Evolutionary conservation across 805 yeast species (phyloP), one percentile per base, ranked within the genome.

Genomic region (Wickerhamomyces hampshirensis): DNA sequence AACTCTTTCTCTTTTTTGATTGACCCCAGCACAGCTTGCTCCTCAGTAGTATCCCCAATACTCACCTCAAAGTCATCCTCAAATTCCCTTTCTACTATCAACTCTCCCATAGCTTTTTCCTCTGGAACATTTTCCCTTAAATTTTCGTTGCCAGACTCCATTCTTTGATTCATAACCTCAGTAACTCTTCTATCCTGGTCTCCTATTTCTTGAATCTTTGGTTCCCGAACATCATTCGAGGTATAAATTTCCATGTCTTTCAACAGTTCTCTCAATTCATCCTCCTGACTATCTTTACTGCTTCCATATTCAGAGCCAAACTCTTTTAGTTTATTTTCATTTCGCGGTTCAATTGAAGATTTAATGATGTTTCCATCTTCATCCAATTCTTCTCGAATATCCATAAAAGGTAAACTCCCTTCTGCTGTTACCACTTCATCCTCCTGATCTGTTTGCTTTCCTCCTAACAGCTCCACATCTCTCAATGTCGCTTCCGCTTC

Each of bases 371-470:
- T 77, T 0, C 78, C 96, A n/a, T 84, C 79, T 1, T 85, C 96
- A 57, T 88, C 96, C 26, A 89, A 58, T 35, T 79, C 84, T 53
- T 88, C 97, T 35, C 79, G 68, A 16, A 89, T 89, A 39, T 88
- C 96, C 77, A 87, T 76, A 17, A 84, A 63, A 1, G 86, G 88
- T 2, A 79, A 49, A 1, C 68, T 76, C 12, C 72, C 78, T 4
- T 64, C 75, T 16, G 63, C 62, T 7, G 48, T 37, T 17, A 42
- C 38, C 12, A 43, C 42, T 24, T 27, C 23, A 18, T 13, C 21
- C 26, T 32, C 30, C 34, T 18, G 30, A 13, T 19, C 26, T 12
- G 18, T 11, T 28, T 33, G 33, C n/a, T 16, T 21, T 19, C 18
- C 17, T 23, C 13, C 26, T 27, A 13, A 35, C 37, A 12, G 7